Conservation (phyloP, 179 eudicot species). For the Amaranthus tricolor region DNA sequence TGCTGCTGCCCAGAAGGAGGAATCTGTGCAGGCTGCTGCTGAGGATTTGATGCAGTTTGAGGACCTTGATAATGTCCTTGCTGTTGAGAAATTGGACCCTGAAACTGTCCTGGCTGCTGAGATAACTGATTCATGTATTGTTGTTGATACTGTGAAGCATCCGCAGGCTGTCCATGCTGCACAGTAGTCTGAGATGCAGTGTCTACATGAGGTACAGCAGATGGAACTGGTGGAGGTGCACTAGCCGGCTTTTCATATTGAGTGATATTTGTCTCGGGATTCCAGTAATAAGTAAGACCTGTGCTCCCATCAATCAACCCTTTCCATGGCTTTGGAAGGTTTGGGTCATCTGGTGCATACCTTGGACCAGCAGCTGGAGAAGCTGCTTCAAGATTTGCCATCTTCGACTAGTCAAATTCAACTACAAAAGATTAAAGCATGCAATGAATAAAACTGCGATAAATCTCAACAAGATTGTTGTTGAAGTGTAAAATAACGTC, state of each 20-base stretch:
- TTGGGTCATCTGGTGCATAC: constrained; percentile 92
- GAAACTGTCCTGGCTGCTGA: constrained; percentile 53
- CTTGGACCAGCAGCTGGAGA: constrained; percentile 69
- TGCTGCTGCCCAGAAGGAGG: constrained; percentile 36
- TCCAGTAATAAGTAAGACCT: constrained; percentile 77
- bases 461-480: not conserved
- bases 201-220: constrained; percentile 49
- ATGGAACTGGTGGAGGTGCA: constrained; percentile 45
- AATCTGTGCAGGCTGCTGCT: constrained; percentile 36
- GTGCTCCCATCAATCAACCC: constrained; percentile 89
- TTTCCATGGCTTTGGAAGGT: constrained; percentile 88
- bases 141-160: constrained; percentile 42
- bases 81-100: constrained; percentile 38
- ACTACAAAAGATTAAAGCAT: constrained; percentile 10
- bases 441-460: not conserved
- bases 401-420: constrained; percentile 22
- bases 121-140: constrained; percentile 45
- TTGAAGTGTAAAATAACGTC: no score
- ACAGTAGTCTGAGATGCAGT: constrained; percentile 49
- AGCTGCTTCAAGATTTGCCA: constrained; percentile 75
- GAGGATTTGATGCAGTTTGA: constrained; percentile 19
- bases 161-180: constrained; percentile 45
- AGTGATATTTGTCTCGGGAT: constrained; percentile 80
- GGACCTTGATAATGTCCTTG: constrained; percentile 22
- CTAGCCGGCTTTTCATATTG: constrained; percentile 81